Conservation (phyloP, 2,329 filamentous ascomycete genomes). For the Colletotrichum gloeosporioides region DNA sequence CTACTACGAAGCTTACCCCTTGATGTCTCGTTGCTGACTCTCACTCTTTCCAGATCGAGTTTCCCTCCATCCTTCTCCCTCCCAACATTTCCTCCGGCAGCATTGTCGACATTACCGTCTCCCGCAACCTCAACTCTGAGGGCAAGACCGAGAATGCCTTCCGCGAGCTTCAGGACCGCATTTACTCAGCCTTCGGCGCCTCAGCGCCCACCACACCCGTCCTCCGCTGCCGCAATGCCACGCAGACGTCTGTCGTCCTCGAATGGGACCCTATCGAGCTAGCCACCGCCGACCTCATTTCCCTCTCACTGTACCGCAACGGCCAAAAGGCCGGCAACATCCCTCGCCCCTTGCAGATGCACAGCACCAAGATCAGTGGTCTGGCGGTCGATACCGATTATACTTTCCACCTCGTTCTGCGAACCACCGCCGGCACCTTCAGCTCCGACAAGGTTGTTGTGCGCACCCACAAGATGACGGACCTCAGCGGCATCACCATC, state of each 20-base stretch:
- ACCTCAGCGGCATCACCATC: conserved; percentile 93
- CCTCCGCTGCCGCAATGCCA: conserved; percentile 93
- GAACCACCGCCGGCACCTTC: conserved; percentile 88
- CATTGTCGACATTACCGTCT: conserved; percentile 97
- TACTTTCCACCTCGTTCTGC: conserved; percentile 88
- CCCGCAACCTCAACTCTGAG: conserved; percentile 85
- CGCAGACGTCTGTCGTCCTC: conserved; percentile 96
- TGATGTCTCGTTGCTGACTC: conserved; percentile 24
- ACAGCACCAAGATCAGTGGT: conserved; percentile 95
- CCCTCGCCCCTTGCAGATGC: conserved; percentile 83
- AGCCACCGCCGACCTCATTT: conserved; percentile 89
- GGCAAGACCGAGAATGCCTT: conserved; percentile 76
- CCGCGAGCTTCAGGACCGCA: conserved; percentile 84
- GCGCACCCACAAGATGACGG: conserved; percentile 97
- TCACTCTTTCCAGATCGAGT: conserved; percentile 77
- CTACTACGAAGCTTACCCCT: conserved; percentile 14
- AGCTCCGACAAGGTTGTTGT: conserved; percentile 84
- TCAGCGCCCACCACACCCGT: conserved; percentile 77
- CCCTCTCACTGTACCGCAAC: conserved; percentile 91
- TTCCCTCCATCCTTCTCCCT: conserved; percentile 95
- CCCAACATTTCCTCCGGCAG: conserved; percentile 94
- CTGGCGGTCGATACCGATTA: conserved; percentile 97
- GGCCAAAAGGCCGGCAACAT: conserved; percentile 96
- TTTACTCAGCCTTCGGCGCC: conserved; percentile 85
- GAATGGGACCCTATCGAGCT: conserved; percentile 97